Base-by-base conservation (phyloP, 2,329 filamentous ascomycete species). In the Fusarium sp. region DNA sequence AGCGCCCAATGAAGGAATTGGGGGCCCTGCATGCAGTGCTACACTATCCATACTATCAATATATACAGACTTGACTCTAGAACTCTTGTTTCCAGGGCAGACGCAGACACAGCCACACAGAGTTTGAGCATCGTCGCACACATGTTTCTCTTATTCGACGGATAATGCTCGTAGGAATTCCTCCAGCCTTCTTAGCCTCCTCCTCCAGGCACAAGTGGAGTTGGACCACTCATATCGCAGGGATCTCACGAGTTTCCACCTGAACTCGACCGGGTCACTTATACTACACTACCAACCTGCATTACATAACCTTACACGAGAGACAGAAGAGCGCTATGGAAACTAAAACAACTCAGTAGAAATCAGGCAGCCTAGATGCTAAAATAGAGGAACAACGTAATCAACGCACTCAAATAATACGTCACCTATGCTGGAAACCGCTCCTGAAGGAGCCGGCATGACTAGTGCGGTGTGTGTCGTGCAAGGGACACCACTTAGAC, bases 151-250 rank as follows among this genome's bases (percentile, higher is more conserved):
- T 41, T 71, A 61, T 26, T 54, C 48, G 22, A 44, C 22, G 36
- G 45, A 51, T 61, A 31, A 35, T 28, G 45, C 41, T 68, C 53
- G 57, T 57, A 64, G 56, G 35, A 38, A 70, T 57, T 41, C 24
- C 44, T 56, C 38, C 45, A 58, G 70, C 65, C 70, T 65, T 54
- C 50, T 54, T 54, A 54, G 50, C 50, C 50, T 54, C 50, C 24
- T 54, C 50, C 50, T 54, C 68, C 65, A 68, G 65, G 69, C 60
- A 70, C 35, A 47, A 51, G 66, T 65, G 70, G 66, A 72, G 70
- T 56, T 71, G 64, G 38, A 48, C 69, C 69, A 70, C 70, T 72
- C 48, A 53, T 48, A 31, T 24, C 42, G 36, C 62, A 41, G 51
- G 53, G 51, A 48, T 70, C 38, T 44, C 14, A 24, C 51, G 35